These are phyloP conservation scores for Solanum tarijense DNA, from an alignment of 257 asterid species.

Conservation along the genomic window DNA sequence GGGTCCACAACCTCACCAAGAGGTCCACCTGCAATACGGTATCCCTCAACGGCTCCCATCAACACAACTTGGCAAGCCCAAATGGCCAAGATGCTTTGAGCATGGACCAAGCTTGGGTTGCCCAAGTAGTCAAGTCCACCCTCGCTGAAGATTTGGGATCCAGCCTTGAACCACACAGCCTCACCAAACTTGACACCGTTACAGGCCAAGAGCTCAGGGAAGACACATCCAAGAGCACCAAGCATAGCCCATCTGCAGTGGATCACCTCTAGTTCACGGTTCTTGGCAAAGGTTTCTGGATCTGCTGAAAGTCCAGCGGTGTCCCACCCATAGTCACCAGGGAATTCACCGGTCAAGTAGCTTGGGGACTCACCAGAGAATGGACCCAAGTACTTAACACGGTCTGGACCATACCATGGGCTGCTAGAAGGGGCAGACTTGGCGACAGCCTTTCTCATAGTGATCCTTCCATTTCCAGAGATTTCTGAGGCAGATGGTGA, in stretches of 20 bases:
- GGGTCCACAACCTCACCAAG: constrained; percentile 15
- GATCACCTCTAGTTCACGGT: constrained; percentile 68
- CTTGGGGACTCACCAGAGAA: constrained; percentile 58
- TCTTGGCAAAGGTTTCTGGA: constrained; percentile 68
- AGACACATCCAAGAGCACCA: constrained; percentile 74
- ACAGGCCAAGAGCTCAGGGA: constrained; percentile 64
- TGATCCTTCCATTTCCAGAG: constrained; percentile 3
- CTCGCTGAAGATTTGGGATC: constrained; percentile 52
- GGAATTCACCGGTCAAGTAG: constrained; percentile 61
- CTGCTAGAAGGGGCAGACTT: constrained; percentile 28
- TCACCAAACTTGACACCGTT: constrained; percentile 70
- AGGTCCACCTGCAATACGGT: constrained; percentile 25
- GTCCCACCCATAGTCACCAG: constrained; percentile 77
- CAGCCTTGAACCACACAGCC: constrained; percentile 80
- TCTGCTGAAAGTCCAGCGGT: constrained; percentile 62
- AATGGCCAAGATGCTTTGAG: constrained; percentile 63
- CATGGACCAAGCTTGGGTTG: constrained; percentile 63
- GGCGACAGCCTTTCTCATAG: constrained; percentile 2
- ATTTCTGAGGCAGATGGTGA: constrained; percentile 1
- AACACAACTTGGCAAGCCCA: constrained; percentile 54
- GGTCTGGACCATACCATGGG: constrained; percentile 71
- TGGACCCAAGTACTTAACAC: constrained; percentile 60
- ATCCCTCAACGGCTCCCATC: constrained; percentile 76
- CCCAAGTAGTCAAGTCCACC: constrained; percentile 71
- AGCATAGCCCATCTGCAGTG: constrained; percentile 76